Percentiles rank a stretch among this genome's conserved stretches.
These are phyloP conservation scores for Phytophthora constricta DNA, from an alignment of 352 stramenopile species.

Conservation along the genomic window DNA sequence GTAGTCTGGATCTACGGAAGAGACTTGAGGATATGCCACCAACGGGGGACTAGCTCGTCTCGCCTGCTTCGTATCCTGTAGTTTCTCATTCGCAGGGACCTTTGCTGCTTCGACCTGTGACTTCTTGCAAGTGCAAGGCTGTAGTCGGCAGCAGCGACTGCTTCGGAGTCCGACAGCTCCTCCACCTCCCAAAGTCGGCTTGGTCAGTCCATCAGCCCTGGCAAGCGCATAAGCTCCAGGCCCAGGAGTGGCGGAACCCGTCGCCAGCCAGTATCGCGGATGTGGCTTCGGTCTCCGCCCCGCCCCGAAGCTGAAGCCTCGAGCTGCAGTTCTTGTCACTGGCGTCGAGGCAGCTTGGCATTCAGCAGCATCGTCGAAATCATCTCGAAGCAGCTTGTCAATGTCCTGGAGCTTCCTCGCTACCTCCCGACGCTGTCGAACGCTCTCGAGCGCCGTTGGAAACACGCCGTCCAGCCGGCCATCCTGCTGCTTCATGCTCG, in stretches of 20 bases:
- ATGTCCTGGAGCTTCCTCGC: conserved; percentile 31
- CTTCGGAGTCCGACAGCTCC: conserved; percentile 27
- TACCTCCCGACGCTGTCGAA: conserved; percentile 33
- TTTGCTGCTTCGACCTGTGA: not conserved
- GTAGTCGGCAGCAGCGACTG: conserved; percentile 28
- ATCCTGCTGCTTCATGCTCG: not conserved
- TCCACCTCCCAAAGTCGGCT: conserved; percentile 17
- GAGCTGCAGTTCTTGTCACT: not conserved
- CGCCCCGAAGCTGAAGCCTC: conserved; percentile 30
- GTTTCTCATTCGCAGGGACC: not conserved
- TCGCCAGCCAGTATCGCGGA: conserved; percentile 23
- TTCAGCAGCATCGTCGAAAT: conserved; percentile 4
- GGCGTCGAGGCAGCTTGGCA: not conserved
- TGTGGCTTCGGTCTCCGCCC: conserved; percentile 16
- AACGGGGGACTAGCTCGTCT: conserved; percentile 23
- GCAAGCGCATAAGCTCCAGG: conserved; percentile 37
- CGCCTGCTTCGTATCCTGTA: conserved; percentile 26
- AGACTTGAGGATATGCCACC: conserved; percentile 17
- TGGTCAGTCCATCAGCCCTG: conserved; percentile 29
- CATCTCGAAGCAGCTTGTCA: conserved; percentile 31
- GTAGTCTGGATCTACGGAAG: conserved; percentile 22
- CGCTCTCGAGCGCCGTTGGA: conserved; percentile 25
- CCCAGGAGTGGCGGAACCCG: conserved; percentile 17
- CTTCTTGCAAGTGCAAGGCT: conserved; percentile 34
- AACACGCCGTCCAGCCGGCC: conserved; percentile 23